A percentile compares a stretch with the other conserved stretches of the same genome.
Evolutionary conservation across 129 eudicot genomes (phyloP).

Genomic region (Lactuca sativa): DNA sequence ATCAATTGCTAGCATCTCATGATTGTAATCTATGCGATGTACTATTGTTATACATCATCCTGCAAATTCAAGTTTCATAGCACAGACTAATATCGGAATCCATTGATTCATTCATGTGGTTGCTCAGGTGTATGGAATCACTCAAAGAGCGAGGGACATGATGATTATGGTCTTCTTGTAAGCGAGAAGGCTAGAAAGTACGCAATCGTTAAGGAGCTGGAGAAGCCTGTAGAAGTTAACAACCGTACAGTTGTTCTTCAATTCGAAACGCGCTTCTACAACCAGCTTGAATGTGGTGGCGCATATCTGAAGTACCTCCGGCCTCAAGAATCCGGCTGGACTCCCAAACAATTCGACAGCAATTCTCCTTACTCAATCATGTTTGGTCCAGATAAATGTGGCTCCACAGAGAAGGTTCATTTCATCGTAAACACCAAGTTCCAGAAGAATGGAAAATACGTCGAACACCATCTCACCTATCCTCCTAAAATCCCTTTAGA

Average conservation of each 20-base stretch:
- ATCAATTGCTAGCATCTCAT: too few relatives aligned
- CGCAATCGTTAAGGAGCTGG: constrained; percentile 85
- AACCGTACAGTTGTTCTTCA: constrained; percentile 71
- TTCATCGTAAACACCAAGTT: constrained; percentile 86
- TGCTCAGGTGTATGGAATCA: constrained; percentile 86
- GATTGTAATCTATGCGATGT: not conserved
- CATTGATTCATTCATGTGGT: not conserved
- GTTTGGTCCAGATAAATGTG: constrained; percentile 99
- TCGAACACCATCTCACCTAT: constrained; percentile 83
- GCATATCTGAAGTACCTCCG: constrained; percentile 90
- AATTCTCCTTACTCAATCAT: constrained; percentile 88
- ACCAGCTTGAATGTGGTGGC: constrained; percentile 95
- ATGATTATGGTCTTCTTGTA: constrained; percentile 92
- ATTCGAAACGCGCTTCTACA: constrained; percentile 83
- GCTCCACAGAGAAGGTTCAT: constrained; percentile 83
- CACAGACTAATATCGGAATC: not conserved
- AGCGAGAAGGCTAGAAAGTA: constrained; percentile 81
- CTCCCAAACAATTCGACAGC: constrained; percentile 70
- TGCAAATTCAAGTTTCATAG: not conserved
- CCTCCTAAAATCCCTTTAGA: constrained; percentile 81
- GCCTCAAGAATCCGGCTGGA: constrained; percentile 92
- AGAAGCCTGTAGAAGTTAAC: constrained; percentile 53
- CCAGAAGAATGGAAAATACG: constrained; percentile 64
- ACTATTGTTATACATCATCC: not conserved
- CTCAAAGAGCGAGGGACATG: constrained; percentile 90